Percentiles rank a stretch among this genome's conserved stretches.
Conservation (phyloP, 495 filamentous ascomycete species). For the Xeromyces bisporus region DNA sequence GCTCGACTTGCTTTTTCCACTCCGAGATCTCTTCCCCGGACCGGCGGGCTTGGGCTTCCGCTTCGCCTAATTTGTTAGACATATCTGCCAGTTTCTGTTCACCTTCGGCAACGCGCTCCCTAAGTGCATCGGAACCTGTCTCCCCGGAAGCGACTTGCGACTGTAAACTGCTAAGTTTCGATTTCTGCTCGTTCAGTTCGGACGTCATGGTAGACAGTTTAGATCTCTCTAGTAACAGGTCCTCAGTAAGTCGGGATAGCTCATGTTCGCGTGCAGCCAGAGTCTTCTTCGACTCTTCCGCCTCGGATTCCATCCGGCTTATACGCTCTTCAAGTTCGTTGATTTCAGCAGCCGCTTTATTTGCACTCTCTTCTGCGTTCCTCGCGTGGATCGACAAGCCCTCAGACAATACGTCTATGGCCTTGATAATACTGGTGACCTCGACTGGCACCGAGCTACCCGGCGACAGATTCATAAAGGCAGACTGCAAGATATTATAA, state of each 20-base stretch:
- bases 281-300: slow-evolving; percentile 25
- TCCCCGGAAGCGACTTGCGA: slow-evolving; percentile 58
- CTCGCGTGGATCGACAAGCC: slow-evolving; percentile 34
- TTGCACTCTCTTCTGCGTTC: slow-evolving; percentile 22
- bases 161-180: slow-evolving; percentile 46
- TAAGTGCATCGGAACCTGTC: slow-evolving; percentile 59
- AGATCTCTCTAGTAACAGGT: slow-evolving; percentile 37
- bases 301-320: slow-evolving; percentile 20
- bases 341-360: slow-evolving; percentile 21
- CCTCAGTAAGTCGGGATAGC: slow-evolving; percentile 19
- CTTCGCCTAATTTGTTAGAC: slow-evolving; percentile 46
- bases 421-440: slow-evolving; percentile 39
- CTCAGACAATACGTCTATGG: slow-evolving; percentile 42
- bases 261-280: slow-evolving; percentile 27
- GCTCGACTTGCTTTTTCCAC: slow-evolving; percentile 38
- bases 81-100: slow-evolving; percentile 44
- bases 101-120: slow-evolving; percentile 50
- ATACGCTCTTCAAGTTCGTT: slow-evolving; percentile 35
- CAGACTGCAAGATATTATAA: slow-evolving; percentile 38
- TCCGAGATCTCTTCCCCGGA: slow-evolving; percentile 50
- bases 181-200: slow-evolving; percentile 50
- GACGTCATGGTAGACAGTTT: slow-evolving; percentile 38
- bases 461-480: slow-evolving; percentile 44
- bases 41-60: slow-evolving; percentile 44
- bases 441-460: slow-evolving; percentile 39